Percentiles rank a stretch among this genome's conserved stretches.
These are phyloP conservation scores for Fusarium luffae DNA, from an alignment of 2,329 filamentous ascomycete species.

Conservation along the genomic window DNA sequence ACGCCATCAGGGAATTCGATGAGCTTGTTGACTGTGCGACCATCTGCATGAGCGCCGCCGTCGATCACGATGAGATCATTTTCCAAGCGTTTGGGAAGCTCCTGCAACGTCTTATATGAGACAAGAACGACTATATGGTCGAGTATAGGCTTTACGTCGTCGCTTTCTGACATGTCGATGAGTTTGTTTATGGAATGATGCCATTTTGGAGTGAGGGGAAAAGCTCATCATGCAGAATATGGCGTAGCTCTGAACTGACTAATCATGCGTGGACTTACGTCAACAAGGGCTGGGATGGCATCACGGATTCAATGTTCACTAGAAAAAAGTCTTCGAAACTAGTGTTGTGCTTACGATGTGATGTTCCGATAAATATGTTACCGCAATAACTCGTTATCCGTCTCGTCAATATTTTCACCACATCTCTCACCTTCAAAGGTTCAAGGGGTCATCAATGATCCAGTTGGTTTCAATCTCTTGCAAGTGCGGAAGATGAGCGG, in stretches of 20 bases:
- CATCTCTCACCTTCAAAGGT: neutral
- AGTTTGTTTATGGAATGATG: neutral
- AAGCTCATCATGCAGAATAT: neutral
- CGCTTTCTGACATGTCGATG: neutral
- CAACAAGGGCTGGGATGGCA: neutral
- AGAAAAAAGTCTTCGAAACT: neutral
- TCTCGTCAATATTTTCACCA: neutral
- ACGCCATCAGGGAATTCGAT: constrained; percentile 20
- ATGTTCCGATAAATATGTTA: fast-evolving
- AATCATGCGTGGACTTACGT: neutral
- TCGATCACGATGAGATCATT: constrained; percentile 19
- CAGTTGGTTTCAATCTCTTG: too few species aligned
- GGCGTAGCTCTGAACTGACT: neutral
- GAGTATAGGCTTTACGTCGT: neutral
- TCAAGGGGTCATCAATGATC: too few species aligned
- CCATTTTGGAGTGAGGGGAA: neutral
- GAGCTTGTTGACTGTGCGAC: constrained; percentile 29
- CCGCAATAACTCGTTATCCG: neutral
- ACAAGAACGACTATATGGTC: constrained; percentile 31
- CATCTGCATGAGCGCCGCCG: constrained; percentile 22
- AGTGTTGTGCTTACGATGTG: neutral
- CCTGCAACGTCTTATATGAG: constrained; percentile 17
- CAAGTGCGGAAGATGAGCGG: too few species aligned
- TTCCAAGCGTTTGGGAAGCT: constrained; percentile 12
- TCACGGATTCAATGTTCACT: neutral